These are phyloP conservation scores for Amylocystis lapponica DNA, from an alignment of 768 basidiomycete genomes.

Conservation along the genomic window DNA sequence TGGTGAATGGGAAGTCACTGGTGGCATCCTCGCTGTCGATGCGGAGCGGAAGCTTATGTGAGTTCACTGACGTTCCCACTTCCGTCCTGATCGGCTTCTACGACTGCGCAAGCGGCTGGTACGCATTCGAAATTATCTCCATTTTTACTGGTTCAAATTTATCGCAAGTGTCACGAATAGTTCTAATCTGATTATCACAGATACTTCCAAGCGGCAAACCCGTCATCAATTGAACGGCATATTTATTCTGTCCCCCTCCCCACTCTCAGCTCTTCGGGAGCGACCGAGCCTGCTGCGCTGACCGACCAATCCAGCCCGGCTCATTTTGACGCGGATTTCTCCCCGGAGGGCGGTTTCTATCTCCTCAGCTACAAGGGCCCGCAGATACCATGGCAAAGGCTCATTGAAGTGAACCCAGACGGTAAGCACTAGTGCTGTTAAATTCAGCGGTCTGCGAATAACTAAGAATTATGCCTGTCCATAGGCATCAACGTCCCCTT, in stretches of 20 bases:
- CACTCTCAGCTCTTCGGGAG: constrained; percentile 26
- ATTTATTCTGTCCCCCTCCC: constrained; percentile 79
- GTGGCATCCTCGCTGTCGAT: constrained; percentile 70
- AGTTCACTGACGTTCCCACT: constrained; percentile 5
- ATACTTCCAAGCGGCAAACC: constrained; percentile 85
- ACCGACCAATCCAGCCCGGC: constrained; percentile 48
- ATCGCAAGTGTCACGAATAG: background rate
- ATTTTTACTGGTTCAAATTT: constrained; percentile 6
- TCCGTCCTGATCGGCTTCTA: too few species aligned
- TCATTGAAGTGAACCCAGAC: constrained; percentile 50
- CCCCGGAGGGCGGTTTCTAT: constrained; percentile 83
- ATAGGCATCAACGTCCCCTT: constrained; percentile 61
- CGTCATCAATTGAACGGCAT: constrained; percentile 77
- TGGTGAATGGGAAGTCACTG: constrained; percentile 88
- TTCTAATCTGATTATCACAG: constrained; percentile 37
- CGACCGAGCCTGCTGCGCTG: constrained; percentile 29
- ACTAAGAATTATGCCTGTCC: too few species aligned
- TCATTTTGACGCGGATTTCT: constrained; percentile 69
- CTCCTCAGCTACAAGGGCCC: constrained; percentile 77
- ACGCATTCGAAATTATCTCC: background rate
- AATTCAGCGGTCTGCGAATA: too few species aligned
- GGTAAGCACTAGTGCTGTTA: too few species aligned
- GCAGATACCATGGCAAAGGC: constrained; percentile 79
- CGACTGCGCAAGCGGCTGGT: background rate
- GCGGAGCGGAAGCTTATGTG: constrained; percentile 63